Conservation (phyloP, 768 basidiomycete genomes). For the Auriscalpium microsporum region DNA sequence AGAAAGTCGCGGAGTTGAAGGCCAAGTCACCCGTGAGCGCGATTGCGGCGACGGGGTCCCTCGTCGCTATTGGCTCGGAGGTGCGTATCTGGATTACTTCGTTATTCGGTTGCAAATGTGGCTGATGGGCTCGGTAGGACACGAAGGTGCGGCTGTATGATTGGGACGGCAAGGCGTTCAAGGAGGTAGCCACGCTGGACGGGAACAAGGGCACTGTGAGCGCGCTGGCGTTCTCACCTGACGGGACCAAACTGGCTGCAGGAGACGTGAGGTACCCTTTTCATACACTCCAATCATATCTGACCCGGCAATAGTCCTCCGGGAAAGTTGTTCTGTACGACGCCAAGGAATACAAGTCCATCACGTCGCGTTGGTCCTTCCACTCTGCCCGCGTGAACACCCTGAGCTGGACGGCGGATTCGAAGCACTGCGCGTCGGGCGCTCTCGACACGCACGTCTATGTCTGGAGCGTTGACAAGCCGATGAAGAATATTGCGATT, state of each 20-base stretch:
- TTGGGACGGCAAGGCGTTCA: constrained; percentile 61
- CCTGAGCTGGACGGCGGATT: constrained; percentile 67
- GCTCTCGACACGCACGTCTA: constrained; percentile 93
- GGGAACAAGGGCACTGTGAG: constrained; percentile 66
- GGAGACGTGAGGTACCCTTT: constrained; percentile 64
- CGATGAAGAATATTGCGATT: constrained; percentile 68
- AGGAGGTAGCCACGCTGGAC: constrained; percentile 48
- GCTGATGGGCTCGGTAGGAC: constrained; percentile 36
- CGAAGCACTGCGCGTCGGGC: constrained; percentile 73
- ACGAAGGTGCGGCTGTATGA: constrained; percentile 64
- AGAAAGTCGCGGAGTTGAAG: constrained; percentile 50
- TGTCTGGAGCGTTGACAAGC: constrained; percentile 69
- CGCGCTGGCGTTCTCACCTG: constrained; percentile 70
- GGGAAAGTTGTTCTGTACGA: constrained; percentile 80
- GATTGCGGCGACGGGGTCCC: constrained; percentile 40
- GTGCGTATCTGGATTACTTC: constrained; percentile 30
- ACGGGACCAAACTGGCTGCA: constrained; percentile 65
- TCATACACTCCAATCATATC: background rate
- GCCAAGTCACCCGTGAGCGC: constrained; percentile 46
- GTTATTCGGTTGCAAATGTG: background rate
- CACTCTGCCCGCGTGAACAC: constrained; percentile 79
- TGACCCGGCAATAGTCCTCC: constrained; percentile 41
- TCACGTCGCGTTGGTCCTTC: constrained; percentile 77
- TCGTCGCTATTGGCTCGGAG: constrained; percentile 70
- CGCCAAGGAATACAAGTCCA: constrained; percentile 49